Evolutionary conservation across 352 stramenopile genomes (phyloP).

Genomic region (Peronospora farinosa): DNA sequence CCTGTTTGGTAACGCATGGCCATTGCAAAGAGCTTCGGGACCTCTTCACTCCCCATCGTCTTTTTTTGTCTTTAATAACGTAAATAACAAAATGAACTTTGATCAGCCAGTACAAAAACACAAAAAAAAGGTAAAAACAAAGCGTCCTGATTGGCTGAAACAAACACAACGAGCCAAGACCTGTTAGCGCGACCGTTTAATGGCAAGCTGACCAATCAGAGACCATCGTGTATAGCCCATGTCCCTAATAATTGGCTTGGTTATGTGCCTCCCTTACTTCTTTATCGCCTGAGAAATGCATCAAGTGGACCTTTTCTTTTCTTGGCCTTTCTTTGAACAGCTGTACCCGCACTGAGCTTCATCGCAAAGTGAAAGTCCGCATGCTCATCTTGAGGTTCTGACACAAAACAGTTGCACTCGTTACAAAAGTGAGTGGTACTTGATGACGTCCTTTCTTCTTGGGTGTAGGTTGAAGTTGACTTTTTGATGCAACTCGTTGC

Average conservation of each 20-base stretch:
- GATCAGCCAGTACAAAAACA: not conserved
- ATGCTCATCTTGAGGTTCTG: slow-evolving; percentile 38
- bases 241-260: too few species aligned
- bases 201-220: too few species aligned
- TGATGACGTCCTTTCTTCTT: slow-evolving; percentile 3
- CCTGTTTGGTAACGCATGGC: slow-evolving; percentile 56
- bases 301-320: slow-evolving; percentile 44
- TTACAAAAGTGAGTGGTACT: slow-evolving; percentile 28
- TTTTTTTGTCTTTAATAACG: slow-evolving; percentile 5
- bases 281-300: slow-evolving; percentile 31
- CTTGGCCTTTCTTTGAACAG: not conserved
- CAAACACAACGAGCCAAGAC: too few species aligned
- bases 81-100: not conserved
- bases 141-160: too few species aligned
- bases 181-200: too few species aligned
- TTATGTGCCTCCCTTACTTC: too few species aligned
- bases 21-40: slow-evolving; percentile 67
- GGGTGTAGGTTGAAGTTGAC: slow-evolving; percentile 18
- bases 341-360: slow-evolving; percentile 1
- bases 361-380: slow-evolving; percentile 57
- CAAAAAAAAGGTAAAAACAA: too few species aligned
- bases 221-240: too few species aligned
- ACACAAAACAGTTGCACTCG: slow-evolving; percentile 30
- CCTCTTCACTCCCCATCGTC: slow-evolving; percentile 25
- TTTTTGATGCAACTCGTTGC: slow-evolving; percentile 2